Percentiles rank a stretch among this genome's conserved stretches.
Conservation (phyloP, 1,284 basidiomycete genomes). For the Marasmius oreades region DNA sequence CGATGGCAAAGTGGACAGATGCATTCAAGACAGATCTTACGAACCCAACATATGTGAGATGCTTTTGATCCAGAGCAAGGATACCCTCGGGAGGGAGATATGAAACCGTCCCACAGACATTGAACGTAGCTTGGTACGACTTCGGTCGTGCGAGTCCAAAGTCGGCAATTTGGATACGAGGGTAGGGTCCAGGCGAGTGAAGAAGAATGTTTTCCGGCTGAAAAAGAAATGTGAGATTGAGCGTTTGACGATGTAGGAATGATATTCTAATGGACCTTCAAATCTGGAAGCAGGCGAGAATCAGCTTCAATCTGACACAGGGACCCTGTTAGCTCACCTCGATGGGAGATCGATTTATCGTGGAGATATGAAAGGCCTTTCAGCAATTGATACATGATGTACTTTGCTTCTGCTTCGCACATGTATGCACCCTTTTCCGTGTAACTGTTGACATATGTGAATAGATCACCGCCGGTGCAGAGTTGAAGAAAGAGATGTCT, state of each 20-base stretch:
- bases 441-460: slow-evolving; percentile 72
- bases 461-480: slow-evolving; percentile 75
- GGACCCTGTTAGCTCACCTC: slow-evolving; percentile 51
- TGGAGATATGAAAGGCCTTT: slow-evolving; percentile 75
- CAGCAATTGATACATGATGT: slow-evolving; percentile 78
- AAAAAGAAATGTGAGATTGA: slow-evolving; percentile 1
- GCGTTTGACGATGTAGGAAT: neutral
- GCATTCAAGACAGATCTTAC: neutral
- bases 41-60: slow-evolving; percentile 64
- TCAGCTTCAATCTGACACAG: slow-evolving; percentile 6
- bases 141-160: slow-evolving; percentile 84
- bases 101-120: slow-evolving; percentile 78
- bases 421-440: slow-evolving; percentile 47
- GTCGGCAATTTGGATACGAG: slow-evolving; percentile 80
- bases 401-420: slow-evolving; percentile 79
- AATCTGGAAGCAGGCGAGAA: slow-evolving; percentile 43
- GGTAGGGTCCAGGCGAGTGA: slow-evolving; percentile 71
- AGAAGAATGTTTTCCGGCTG: slow-evolving; percentile 87
- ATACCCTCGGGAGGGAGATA: slow-evolving; percentile 86
- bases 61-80: slow-evolving; percentile 66
- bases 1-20: neutral
- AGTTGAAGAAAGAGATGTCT: slow-evolving; percentile 77
- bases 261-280: slow-evolving; percentile 61
- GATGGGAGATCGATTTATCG: slow-evolving; percentile 70
- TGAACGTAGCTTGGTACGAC: slow-evolving; percentile 73